Evolutionary conservation across 768 basidiomycete genomes (phyloP), one percentile per base, ranked within the genome.

Genomic region (Lentinula raphanica): DNA sequence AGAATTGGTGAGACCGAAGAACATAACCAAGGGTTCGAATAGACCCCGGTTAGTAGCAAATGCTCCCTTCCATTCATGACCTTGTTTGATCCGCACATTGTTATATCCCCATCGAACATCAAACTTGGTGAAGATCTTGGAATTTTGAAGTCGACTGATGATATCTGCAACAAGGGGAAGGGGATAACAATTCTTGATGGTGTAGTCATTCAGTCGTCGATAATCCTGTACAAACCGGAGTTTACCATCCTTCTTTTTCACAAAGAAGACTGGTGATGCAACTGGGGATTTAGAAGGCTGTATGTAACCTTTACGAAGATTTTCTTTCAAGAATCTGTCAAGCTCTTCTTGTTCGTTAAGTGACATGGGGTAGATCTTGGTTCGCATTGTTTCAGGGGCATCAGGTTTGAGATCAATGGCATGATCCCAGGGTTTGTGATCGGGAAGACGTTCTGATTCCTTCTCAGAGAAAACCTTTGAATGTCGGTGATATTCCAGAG

Each of bases 361-460:
- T 0, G 71, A 70, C 5, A 75, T 62, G 2, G 62, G 59, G 49
- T 74, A 76, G 3, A 76, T 56, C 0, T 61, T 63, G 7, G 68
- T 70, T 5, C 36, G 54, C 11, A 65, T 61, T 0, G 69, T 68
- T 0, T 67, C 69, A 0, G 59, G 38, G 17, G 55, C 64, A n/a
- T 63, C 69, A 4, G 67, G 64, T 17, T 69, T 65, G 2, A 72
- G 50, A 9, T 72, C 58, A 51, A 74, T 74, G 21, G 56, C 54
- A 4, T 63, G 59, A 45, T 75, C 71, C 58, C 68, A 72, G 0
- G 66, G 62, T 2, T 65, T 63, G 19, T 58, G 58, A 5, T 62
- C 65, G 0, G 71, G 68, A 0, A 74, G 64, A 2, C 46, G 62
- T 23, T 71, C 62, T 7, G 68, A 67, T 5, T 66, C 59, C 2